phyloP scores from a whole-genome alignment of 805 yeast genomes.

The Kodamaea kaohsiungensis region DNA sequence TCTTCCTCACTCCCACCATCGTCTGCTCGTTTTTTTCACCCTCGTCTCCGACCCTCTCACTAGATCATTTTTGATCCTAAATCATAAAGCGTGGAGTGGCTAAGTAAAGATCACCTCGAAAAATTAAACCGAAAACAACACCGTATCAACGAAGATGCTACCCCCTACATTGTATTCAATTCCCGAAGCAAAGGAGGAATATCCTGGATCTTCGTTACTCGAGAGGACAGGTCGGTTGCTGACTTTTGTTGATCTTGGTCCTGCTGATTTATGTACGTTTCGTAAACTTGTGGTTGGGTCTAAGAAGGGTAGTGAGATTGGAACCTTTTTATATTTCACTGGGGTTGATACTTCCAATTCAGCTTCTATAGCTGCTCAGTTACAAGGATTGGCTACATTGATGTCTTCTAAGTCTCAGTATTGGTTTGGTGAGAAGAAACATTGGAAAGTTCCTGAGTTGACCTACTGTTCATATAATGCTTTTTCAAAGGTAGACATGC shows the following conservation, averaged over 20 bases:
- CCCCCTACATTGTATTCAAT: constrained; percentile 58
- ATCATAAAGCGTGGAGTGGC: neutral
- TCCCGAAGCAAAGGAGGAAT: constrained; percentile 60
- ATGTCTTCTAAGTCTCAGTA: constrained; percentile 60
- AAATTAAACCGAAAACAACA: constrained; percentile 4
- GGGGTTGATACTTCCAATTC: constrained; percentile 78
- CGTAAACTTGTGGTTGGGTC: constrained; percentile 43
- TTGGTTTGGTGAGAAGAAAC: constrained; percentile 78
- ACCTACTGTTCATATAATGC: constrained; percentile 67
- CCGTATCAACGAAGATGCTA: constrained; percentile 23
- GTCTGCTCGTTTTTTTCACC: neutral
- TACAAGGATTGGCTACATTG: constrained; percentile 65
- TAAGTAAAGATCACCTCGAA: neutral
- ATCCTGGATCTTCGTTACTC: constrained; percentile 57
- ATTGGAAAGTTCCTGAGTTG: constrained; percentile 70
- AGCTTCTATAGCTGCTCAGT: constrained; percentile 74
- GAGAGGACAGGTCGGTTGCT: constrained; percentile 64
- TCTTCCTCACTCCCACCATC: no score
- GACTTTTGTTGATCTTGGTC: constrained; percentile 67
- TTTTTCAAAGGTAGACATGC: constrained; percentile 63
- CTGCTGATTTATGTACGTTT: constrained; percentile 63
- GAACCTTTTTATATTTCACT: constrained; percentile 71
- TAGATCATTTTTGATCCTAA: neutral
- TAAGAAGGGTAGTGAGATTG: constrained; percentile 50
- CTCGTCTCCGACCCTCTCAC: neutral